phyloP scores from a whole-genome alignment of 1,139 yeast species.

The Blastobotrys illinoisensis region DNA sequence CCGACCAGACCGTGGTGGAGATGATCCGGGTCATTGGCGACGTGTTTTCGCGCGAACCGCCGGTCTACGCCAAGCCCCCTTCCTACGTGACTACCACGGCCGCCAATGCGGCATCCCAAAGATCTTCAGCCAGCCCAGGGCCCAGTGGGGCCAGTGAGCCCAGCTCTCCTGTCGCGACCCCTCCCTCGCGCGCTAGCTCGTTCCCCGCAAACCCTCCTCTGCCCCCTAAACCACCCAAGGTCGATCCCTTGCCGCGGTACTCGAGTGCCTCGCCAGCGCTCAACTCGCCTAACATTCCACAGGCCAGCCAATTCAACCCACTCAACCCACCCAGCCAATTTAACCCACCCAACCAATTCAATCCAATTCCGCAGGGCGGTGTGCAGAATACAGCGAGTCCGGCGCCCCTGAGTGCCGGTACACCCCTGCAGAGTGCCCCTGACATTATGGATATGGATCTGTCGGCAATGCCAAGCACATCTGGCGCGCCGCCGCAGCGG shows the following conservation, averaged over 20 bases:
- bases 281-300: neutral
- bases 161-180: neutral
- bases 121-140: constrained; percentile 8
- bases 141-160: neutral
- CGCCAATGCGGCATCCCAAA: constrained; percentile 17
- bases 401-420: too few relatives aligned
- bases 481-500: constrained; percentile 18
- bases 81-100: constrained; percentile 17
- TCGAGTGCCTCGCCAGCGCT: neutral
- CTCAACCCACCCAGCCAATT: neutral
- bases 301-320: too few relatives aligned
- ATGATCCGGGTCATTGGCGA: constrained; percentile 38
- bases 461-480: neutral
- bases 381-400: too few relatives aligned
- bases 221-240: constrained; percentile 1
- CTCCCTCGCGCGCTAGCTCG: constrained; percentile 1
- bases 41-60: constrained; percentile 45
- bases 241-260: neutral
- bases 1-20: constrained; percentile 34
- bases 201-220: constrained; percentile 5
- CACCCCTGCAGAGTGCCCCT: constrained; percentile 2
- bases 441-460: constrained; percentile 19
- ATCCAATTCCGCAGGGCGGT: neutral
- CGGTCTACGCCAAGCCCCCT: constrained; percentile 43
- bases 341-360: neutral